These are phyloP conservation scores for Ogataea kodamae DNA, from an alignment of 805 yeast species.

Conservation along the genomic window DNA sequence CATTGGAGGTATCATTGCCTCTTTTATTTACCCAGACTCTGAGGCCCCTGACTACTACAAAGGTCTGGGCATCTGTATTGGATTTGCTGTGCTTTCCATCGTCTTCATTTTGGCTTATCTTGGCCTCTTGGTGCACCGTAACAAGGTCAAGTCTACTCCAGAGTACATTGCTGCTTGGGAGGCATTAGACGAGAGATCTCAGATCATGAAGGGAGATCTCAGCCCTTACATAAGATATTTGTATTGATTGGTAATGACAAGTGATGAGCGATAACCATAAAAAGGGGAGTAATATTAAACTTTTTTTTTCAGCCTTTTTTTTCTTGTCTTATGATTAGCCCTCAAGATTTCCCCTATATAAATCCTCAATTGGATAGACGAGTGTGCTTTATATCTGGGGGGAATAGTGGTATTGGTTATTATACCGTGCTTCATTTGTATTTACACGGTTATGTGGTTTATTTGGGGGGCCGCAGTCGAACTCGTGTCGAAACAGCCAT, in stretches of 20 bases:
- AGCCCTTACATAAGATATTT: constrained; percentile 46
- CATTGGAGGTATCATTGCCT: constrained; percentile 66
- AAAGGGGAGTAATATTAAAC: background rate
- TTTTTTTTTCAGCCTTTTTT: constrained; percentile 1
- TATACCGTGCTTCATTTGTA: constrained; percentile 71
- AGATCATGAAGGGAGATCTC: constrained; percentile 34
- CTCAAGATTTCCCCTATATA: constrained; percentile 56
- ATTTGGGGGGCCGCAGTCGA: constrained; percentile 67
- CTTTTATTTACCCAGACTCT: constrained; percentile 49
- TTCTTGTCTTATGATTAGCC: constrained; percentile 28
- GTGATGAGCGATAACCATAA: background rate
- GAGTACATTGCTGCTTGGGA: constrained; percentile 31
- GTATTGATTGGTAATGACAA: constrained; percentile 30
- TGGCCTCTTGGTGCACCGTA: constrained; percentile 30
- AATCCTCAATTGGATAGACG: constrained; percentile 53
- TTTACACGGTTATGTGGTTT: constrained; percentile 73
- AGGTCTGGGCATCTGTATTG: constrained; percentile 52
- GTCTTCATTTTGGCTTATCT: constrained; percentile 33
- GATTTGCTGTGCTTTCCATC: constrained; percentile 43
- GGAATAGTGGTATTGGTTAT: constrained; percentile 79
- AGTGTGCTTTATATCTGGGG: constrained; percentile 76
- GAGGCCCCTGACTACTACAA: constrained; percentile 59
- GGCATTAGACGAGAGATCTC: constrained; percentile 24
- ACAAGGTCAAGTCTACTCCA: constrained; percentile 35
- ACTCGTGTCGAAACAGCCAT: constrained; percentile 56